Evolutionary conservation across 2,329 filamentous ascomycete genomes (phyloP).

Genomic region (Calonectria honghensis): DNA sequence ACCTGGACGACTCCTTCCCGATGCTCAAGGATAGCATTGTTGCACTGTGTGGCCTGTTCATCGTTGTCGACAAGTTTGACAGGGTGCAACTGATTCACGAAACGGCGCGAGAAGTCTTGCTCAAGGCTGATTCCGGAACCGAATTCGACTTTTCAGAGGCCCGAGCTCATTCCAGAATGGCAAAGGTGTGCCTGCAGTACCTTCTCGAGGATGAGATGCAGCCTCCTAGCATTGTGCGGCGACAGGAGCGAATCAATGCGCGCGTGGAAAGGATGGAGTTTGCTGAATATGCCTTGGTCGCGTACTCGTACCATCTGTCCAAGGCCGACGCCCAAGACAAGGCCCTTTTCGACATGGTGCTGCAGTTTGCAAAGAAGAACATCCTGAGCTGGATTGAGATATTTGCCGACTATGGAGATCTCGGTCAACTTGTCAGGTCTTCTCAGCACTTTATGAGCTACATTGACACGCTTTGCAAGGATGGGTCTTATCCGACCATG

Average conservation of each 20-base stretch:
- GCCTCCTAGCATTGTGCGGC: constrained; percentile 52
- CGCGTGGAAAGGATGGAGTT: not conserved
- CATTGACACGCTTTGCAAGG: constrained; percentile 40
- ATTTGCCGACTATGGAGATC: constrained; percentile 43
- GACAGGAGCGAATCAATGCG: not conserved
- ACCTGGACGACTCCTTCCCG: constrained; percentile 57
- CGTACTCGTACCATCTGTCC: constrained; percentile 61
- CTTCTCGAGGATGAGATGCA: constrained; percentile 59
- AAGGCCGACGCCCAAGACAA: constrained; percentile 47
- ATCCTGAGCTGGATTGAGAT: constrained; percentile 62
- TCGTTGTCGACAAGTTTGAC: constrained; percentile 58
- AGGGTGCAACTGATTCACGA: constrained; percentile 62
- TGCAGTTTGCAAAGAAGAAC: constrained; percentile 58
- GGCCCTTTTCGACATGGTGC: constrained; percentile 52
- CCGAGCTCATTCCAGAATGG: constrained; percentile 57
- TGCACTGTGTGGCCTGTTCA: constrained; percentile 60
- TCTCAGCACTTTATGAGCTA: constrained; percentile 50
- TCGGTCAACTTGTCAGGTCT: constrained; percentile 43
- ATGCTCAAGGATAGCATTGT: constrained; percentile 54
- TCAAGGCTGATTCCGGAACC: constrained; percentile 50
- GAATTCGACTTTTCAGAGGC: constrained; percentile 57
- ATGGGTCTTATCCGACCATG: constrained; percentile 44
- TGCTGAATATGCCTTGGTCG: constrained; percentile 52
- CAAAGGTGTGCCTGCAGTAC: constrained; percentile 59
- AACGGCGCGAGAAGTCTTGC: constrained; percentile 60